phyloP scores from a whole-genome alignment of 2,329 filamentous ascomycete genomes.

The Phoma sp. region DNA sequence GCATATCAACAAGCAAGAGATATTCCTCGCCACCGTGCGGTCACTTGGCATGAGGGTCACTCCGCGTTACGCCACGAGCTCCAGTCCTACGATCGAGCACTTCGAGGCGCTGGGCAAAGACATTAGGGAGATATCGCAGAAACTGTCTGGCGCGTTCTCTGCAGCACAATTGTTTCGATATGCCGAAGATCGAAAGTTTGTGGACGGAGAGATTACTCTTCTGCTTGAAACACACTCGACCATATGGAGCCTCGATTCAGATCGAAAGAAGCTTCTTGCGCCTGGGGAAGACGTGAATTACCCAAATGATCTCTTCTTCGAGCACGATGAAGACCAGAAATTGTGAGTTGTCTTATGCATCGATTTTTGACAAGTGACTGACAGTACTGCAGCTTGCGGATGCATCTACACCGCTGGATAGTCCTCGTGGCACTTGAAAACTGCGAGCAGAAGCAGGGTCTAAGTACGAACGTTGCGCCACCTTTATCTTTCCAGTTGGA shows the following conservation, averaged over 20 bases:
- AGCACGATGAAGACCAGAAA: slow-evolving; percentile 6
- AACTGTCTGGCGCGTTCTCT: neutral
- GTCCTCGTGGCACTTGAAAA: slow-evolving; percentile 5
- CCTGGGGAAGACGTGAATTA: neutral
- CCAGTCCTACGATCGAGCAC: neutral
- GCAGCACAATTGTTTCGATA: neutral
- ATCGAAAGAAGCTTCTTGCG: slow-evolving; percentile 1
- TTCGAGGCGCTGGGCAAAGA: slow-evolving; percentile 2
- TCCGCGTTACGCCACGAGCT: neutral
- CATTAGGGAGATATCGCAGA: neutral
- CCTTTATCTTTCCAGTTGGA: neutral
- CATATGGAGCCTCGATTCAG: slow-evolving; percentile 8
- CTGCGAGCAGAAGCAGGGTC: neutral
- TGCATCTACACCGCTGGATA: slow-evolving; percentile 12
- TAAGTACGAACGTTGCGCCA: neutral
- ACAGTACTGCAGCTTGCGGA: slow-evolving; percentile 2
- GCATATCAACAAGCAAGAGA: neutral
- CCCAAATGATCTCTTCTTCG: slow-evolving; percentile 6
- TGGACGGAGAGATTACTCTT: slow-evolving; percentile 6
- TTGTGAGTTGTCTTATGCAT: neutral
- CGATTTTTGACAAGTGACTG: neutral
- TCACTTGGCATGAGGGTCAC: slow-evolving; percentile 6
- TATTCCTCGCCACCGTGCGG: slow-evolving; percentile 1
- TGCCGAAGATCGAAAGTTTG: slow-evolving; percentile 1
- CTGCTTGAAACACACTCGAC: slow-evolving; percentile 1